Evolutionary conservation across 2,329 filamentous ascomycete species (phyloP).

Genomic region (Phialocephala sp.): DNA sequence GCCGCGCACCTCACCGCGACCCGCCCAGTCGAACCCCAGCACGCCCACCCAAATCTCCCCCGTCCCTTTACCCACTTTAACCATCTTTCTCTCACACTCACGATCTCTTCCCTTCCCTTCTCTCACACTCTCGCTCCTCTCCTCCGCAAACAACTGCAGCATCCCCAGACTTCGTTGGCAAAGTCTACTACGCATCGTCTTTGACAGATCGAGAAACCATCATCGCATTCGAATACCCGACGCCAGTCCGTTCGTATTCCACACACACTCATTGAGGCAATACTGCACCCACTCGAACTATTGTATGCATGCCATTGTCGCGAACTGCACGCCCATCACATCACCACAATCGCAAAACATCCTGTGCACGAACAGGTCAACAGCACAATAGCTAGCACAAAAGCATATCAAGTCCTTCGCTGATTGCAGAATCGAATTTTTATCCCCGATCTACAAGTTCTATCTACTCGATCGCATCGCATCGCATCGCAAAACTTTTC

Average conservation of each 20-base stretch:
- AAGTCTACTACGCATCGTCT: conserved; percentile 49
- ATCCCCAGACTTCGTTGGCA: conserved; percentile 59
- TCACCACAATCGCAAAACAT: background rate
- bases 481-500: background rate
- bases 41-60: background rate
- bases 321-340: conserved; percentile 5
- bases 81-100: background rate
- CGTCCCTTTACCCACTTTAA: conserved; percentile 4
- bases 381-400: background rate
- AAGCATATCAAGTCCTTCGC: background rate
- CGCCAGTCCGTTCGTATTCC: conserved; percentile 15
- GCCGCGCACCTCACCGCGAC: background rate
- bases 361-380: background rate
- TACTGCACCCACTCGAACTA: background rate
- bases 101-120: background rate
- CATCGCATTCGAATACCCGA: conserved; percentile 5
- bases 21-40: background rate
- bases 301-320: conserved; percentile 11
- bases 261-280: conserved; percentile 14
- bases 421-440: background rate
- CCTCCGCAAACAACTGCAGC: background rate
- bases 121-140: background rate
- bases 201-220: conserved; percentile 37
- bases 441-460: background rate
- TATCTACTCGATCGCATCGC: background rate